Percentiles rank a stretch among this genome's conserved stretches.
Conservation (phyloP, 2,329 filamentous ascomycete species). For the Colletotrichum lindemuthianum region DNA sequence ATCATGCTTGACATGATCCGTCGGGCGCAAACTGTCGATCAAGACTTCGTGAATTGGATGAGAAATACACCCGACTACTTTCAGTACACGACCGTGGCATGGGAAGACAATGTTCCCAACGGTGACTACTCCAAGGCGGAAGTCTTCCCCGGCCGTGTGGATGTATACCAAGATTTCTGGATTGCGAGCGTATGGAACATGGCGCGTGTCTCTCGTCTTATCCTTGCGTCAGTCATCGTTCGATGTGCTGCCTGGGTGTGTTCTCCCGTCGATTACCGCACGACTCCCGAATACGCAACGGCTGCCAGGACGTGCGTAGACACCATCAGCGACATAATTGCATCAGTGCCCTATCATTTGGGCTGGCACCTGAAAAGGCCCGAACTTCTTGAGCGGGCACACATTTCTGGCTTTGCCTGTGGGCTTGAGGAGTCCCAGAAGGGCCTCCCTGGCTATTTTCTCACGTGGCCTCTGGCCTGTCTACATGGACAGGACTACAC, state of each 20-base stretch:
- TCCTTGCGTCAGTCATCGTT: slow-evolving; percentile 64
- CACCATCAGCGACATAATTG: slow-evolving; percentile 67
- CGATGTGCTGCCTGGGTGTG: slow-evolving; percentile 70
- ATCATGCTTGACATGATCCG: slow-evolving; percentile 62
- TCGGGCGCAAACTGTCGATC: slow-evolving; percentile 62
- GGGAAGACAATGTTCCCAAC: slow-evolving; percentile 64
- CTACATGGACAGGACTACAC: slow-evolving; percentile 66
- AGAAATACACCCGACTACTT: slow-evolving; percentile 60
- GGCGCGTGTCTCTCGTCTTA: slow-evolving; percentile 62
- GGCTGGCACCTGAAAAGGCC: slow-evolving; percentile 64
- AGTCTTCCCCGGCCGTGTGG: slow-evolving; percentile 69
- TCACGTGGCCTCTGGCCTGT: slow-evolving; percentile 68
- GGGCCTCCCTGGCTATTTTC: slow-evolving; percentile 66
- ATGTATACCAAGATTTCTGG: slow-evolving; percentile 68
- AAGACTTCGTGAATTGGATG: slow-evolving; percentile 63
- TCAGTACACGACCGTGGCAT: slow-evolving; percentile 62
- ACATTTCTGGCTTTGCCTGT: slow-evolving; percentile 58
- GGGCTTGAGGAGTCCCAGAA: slow-evolving; percentile 62
- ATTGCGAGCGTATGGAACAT: slow-evolving; percentile 68
- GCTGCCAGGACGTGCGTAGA: slow-evolving; percentile 62
- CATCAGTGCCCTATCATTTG: slow-evolving; percentile 69
- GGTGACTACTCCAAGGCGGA: slow-evolving; percentile 64
- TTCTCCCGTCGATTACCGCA: slow-evolving; percentile 69
- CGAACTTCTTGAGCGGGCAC: slow-evolving; percentile 51
- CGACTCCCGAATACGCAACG: slow-evolving; percentile 69